Percentiles rank a stretch among this genome's conserved stretches.
These are phyloP conservation scores for Hordeum vulgare DNA, from an alignment of 176 grass and related monocot species.

Conservation along the genomic window MorexV3_pseudomolecules_assembly NC_058522.1:497105961-497106460, in stretches of 20 bases:
- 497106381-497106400: slow-evolving; percentile 86
- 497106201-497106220: slow-evolving; percentile 28
- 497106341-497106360: slow-evolving; percentile 99
- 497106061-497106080: slow-evolving; percentile 6
- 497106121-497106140: slow-evolving; percentile 64
- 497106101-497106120: slow-evolving; percentile 65
- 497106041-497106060: background rate
- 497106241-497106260: background rate
- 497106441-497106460: slow-evolving; percentile 71
- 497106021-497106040: slow-evolving; percentile 34
- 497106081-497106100: slow-evolving; percentile 57
- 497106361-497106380: slow-evolving; percentile 83
- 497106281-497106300: background rate
- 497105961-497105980: slow-evolving; percentile 44
- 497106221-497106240: background rate
- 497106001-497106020: slow-evolving; percentile 47
- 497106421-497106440: slow-evolving; percentile 93
- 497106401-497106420: slow-evolving; percentile 85
- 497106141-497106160: slow-evolving; percentile 93
- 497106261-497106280: background rate
- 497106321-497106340: slow-evolving; percentile 93
- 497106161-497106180: slow-evolving; percentile 80
- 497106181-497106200: slow-evolving; percentile 63
- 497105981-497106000: slow-evolving; percentile 27
- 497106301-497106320: slow-evolving; percentile 67